A percentile compares a stretch with the other conserved stretches of the same genome.
Conservation (phyloP, 2,329 filamentous ascomycete genomes). For the Capronia americana region DNA sequence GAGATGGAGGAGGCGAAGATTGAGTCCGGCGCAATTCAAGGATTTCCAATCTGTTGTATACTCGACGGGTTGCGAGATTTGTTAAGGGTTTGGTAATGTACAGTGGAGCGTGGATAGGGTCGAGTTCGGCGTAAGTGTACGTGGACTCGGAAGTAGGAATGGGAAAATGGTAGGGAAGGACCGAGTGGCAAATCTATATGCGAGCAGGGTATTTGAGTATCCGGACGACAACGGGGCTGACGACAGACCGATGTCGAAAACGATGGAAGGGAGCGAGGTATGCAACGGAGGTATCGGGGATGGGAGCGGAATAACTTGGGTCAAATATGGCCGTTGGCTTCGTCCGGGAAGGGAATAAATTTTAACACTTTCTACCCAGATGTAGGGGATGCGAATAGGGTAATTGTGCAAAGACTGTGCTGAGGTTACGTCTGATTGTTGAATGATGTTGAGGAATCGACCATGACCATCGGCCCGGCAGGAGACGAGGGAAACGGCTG, state of each 20-base stretch:
- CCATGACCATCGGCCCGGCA: slow-evolving; percentile 22
- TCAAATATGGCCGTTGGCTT: slow-evolving; percentile 23
- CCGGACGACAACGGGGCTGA: slow-evolving; percentile 22
- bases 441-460: slow-evolving; percentile 20
- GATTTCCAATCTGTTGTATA: slow-evolving; percentile 28
- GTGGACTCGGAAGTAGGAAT: slow-evolving; percentile 26
- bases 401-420: slow-evolving; percentile 21
- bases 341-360: slow-evolving; percentile 18
- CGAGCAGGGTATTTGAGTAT: slow-evolving; percentile 31
- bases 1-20: slow-evolving; percentile 28
- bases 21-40: slow-evolving; percentile 6
- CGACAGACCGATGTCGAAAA: slow-evolving; percentile 28
- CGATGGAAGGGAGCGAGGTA: slow-evolving; percentile 27
- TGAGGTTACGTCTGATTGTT: slow-evolving; percentile 24
- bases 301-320: slow-evolving; percentile 13
- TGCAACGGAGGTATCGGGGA: slow-evolving; percentile 27
- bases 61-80: slow-evolving; percentile 15
- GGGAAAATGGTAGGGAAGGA: slow-evolving; percentile 20
- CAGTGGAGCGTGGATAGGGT: slow-evolving; percentile 25
- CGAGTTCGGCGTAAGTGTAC: slow-evolving; percentile 19
- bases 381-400: slow-evolving; percentile 11
- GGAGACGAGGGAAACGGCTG: slow-evolving; percentile 11
- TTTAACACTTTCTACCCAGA: not conserved
- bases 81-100: slow-evolving; percentile 24
- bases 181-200: slow-evolving; percentile 35